Conservation (phyloP, 2,329 filamentous ascomycete species). For the Colletotrichum cereale region DNA sequence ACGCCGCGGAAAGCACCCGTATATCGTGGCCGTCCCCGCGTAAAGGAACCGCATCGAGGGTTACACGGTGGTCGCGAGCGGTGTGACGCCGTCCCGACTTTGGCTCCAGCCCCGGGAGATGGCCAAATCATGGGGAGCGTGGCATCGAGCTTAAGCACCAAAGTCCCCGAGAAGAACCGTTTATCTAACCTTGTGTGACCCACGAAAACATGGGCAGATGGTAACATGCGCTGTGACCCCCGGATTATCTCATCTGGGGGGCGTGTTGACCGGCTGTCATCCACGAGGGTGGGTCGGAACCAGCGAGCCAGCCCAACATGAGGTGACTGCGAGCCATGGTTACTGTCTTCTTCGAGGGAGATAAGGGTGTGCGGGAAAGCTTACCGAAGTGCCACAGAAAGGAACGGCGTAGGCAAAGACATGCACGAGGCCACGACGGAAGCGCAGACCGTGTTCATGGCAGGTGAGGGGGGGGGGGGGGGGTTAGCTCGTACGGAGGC, state of each 20-base stretch:
- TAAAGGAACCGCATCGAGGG: not conserved
- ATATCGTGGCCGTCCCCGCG: not conserved
- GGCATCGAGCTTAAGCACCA: constrained; percentile 2
- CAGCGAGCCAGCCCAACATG: constrained; percentile 7
- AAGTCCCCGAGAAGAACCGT: not conserved
- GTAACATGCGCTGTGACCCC: constrained; percentile 20
- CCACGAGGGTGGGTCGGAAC: constrained; percentile 1
- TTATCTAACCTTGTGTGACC: constrained; percentile 24
- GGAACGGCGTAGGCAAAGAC: not conserved
- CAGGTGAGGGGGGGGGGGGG: not conserved
- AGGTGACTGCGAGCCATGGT: constrained; percentile 15
- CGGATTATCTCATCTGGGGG: constrained; percentile 10
- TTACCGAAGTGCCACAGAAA: constrained; percentile 27
- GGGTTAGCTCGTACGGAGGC: not conserved
- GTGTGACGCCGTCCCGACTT: not conserved
- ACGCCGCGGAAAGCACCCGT: not conserved
- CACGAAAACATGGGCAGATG: constrained; percentile 11
- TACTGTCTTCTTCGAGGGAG: constrained; percentile 22
- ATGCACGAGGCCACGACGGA: constrained; percentile 17
- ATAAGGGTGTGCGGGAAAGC: constrained; percentile 7
- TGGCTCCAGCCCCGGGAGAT: not conserved
- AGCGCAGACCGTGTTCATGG: not conserved
- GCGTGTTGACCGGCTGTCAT: not conserved
- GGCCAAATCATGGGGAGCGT: constrained; percentile 5
- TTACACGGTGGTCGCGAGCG: not conserved